Base-by-base conservation (phyloP, 1,139 yeast genomes). In the Blastobotrys malaysiensis region DNA sequence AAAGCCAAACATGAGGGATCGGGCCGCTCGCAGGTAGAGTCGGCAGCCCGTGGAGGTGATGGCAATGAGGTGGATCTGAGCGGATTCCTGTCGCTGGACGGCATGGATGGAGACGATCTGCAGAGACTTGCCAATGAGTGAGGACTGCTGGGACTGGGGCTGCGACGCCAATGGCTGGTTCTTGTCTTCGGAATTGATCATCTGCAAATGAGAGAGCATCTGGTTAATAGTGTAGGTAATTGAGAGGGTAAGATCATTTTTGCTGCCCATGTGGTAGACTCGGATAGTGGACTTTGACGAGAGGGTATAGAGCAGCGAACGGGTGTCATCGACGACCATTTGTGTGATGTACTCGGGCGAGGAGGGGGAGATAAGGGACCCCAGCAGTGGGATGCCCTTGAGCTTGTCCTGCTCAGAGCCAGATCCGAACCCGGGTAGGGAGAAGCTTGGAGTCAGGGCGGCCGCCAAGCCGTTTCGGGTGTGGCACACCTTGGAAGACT, bases 31-130 rank as follows among this genome's bases (percentile, higher is more conserved):
- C 56, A 74, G 61, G 59, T 83, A 84, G 36, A 93, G 75, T 61
- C 99, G 81, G 60, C 87, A 86, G 16, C 99, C 99, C 56, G 84
- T 85, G 51, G 83, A 77, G 0, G 97, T 89, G n/a, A 88, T 77
- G 0, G 96, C 97, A 49, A 91, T 83, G 55, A 93, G 73, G 64
- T 84, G 91, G 24, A 89, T 76, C 51, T 84, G 84, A 26, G 79
- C 74, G 31, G 91, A 86, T 67, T 90, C 96, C 31, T 69, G 69
- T 46, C 77, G 52, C 1, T 83, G 71, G 11, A 90, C 81, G 4
- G 83, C 80, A 52, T 81, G 82, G 54, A 90, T 79, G 59, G 79
- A 82, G 43, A 85, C 81, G 52, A 88, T 79, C 59, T 81, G 79
- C 64, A 82, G 75, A 45, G 52, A 52, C 43, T 48, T 48, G n/a